Evolutionary conservation across 169 alveolate species (phyloP).

Genomic region (Eimeria mitis): DNA sequence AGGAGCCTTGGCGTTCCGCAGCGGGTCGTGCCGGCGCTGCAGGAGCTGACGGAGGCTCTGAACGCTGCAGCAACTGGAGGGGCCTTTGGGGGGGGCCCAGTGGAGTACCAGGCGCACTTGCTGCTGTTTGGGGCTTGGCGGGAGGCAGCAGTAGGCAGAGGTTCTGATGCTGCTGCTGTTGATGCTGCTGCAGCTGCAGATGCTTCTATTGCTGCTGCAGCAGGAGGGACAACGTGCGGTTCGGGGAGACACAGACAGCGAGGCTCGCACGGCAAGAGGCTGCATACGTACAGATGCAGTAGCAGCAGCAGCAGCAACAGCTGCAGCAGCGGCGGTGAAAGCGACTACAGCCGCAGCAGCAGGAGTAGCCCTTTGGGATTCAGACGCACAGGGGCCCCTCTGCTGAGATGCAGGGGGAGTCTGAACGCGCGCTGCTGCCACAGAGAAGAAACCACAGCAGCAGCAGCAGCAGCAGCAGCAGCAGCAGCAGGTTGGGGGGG

Average conservation of each 20-base stretch:
- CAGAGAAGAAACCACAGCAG: background rate
- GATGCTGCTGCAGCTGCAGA: slow-evolving; percentile 38
- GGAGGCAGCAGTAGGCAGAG: background rate
- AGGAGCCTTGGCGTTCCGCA: background rate
- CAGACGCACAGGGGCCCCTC: slow-evolving; percentile 28
- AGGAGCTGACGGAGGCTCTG: slow-evolving; percentile 12
- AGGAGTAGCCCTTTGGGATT: background rate
- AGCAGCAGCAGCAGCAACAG: slow-evolving; percentile 22
- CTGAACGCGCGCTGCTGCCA: background rate
- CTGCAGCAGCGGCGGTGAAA: slow-evolving; percentile 33
- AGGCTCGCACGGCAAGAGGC: background rate
- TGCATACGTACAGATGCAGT: slow-evolving; percentile 5
- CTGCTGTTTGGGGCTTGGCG: slow-evolving; percentile 69
- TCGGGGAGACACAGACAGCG: background rate
- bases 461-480: slow-evolving; percentile 15
- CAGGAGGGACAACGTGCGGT: background rate
- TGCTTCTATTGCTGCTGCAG: background rate
- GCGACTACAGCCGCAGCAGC: slow-evolving; percentile 30
- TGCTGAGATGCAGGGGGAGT: background rate
- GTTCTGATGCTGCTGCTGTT: background rate
- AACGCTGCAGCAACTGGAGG: slow-evolving; percentile 34
- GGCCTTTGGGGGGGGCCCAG: slow-evolving; percentile 23
- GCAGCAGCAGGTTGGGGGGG: slow-evolving; percentile 19
- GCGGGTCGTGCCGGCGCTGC: background rate
- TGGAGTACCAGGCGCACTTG: slow-evolving; percentile 18